Conservation (phyloP, 768 basidiomycete species). For the Lepiota venenata region DNA sequence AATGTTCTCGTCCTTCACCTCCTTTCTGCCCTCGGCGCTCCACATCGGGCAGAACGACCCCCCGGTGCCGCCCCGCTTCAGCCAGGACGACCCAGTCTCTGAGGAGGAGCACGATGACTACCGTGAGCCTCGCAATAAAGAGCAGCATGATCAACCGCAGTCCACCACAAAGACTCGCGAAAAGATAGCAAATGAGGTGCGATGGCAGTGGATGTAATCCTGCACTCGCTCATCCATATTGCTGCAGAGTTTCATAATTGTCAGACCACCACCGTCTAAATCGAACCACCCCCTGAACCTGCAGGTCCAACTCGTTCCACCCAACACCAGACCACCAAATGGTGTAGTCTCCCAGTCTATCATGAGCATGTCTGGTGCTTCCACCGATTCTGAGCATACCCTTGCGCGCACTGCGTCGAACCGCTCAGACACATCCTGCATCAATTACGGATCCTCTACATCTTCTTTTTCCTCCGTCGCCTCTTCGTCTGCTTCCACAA, state of each 20-base stretch:
- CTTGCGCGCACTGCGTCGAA: constrained; percentile 54
- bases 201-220: background rate
- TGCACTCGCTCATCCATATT: background rate
- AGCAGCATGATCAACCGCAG: constrained; percentile 11
- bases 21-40: constrained; percentile 47
- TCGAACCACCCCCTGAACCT: constrained; percentile 87
- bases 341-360: constrained; percentile 28
- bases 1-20: constrained; percentile 53
- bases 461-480: constrained; percentile 35
- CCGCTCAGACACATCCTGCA: constrained; percentile 41
- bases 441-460: constrained; percentile 34
- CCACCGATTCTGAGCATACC: constrained; percentile 20
- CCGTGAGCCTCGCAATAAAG: constrained; percentile 3
- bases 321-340: constrained; percentile 41
- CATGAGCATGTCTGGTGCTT: constrained; percentile 7
- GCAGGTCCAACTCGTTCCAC: constrained; percentile 89
- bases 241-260: constrained; percentile 82
- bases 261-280: constrained; percentile 83
- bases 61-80: constrained; percentile 22
- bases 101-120: constrained; percentile 31
- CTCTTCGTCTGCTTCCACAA: constrained; percentile 22
- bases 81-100: constrained; percentile 17
- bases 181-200: constrained; percentile 28
- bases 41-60: constrained; percentile 25
- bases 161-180: constrained; percentile 12